Conservation (phyloP, 192 early-diverging fungal species). For the Coemansia sp. region DNA sequence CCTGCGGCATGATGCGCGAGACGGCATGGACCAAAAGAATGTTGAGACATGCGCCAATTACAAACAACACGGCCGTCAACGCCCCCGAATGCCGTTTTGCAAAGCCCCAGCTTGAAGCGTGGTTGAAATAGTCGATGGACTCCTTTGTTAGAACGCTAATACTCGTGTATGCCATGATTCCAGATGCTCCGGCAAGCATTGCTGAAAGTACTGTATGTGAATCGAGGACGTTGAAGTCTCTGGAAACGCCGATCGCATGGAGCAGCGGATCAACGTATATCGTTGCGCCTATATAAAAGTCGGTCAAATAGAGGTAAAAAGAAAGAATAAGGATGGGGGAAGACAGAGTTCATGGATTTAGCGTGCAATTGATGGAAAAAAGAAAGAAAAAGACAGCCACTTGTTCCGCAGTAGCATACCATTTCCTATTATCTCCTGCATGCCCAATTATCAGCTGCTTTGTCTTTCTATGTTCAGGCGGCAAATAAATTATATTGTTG, state of each 20-base stretch:
- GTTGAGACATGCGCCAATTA: constrained; percentile 36
- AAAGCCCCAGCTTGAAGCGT: constrained; percentile 10
- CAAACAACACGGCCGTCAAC: constrained; percentile 27
- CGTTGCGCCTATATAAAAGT: constrained; percentile 30
- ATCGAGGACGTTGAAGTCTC: constrained; percentile 35
- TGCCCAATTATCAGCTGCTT: too few species aligned
- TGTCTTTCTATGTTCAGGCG: too few species aligned
- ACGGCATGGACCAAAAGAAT: constrained; percentile 30
- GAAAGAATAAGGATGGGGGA: not conserved
- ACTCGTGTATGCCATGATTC: constrained; percentile 52
- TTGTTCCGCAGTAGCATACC: too few species aligned
- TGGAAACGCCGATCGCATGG: constrained; percentile 31
- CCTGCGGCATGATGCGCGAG: constrained; percentile 28
- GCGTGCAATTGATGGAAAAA: too few species aligned
- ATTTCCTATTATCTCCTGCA: too few species aligned
- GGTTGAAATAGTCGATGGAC: constrained; percentile 34
- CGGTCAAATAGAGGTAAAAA: not conserved
- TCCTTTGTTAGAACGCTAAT: constrained; percentile 39
- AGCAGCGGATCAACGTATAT: constrained; percentile 46
- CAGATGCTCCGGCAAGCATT: constrained; percentile 39
- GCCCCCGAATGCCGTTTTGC: constrained; percentile 23
- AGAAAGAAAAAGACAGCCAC: too few species aligned
- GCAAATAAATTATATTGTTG: too few species aligned
- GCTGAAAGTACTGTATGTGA: constrained; percentile 46
- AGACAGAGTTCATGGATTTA: too few species aligned